phyloP scores from a whole-genome alignment of 108 stramenopile species.

The Aurantiochytrium sp. region DNA sequence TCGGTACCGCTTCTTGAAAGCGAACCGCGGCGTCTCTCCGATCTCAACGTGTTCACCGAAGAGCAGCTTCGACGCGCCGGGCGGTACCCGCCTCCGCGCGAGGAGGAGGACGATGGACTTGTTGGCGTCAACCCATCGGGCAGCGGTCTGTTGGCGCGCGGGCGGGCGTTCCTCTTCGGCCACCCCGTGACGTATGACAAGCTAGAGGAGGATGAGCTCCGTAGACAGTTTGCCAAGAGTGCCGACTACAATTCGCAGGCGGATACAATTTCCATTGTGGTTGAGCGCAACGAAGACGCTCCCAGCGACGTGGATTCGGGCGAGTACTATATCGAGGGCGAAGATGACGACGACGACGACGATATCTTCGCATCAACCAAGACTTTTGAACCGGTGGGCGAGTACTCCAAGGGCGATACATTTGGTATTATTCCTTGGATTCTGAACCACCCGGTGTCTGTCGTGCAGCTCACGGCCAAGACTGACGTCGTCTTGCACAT shows the following conservation, averaged over 20 bases:
- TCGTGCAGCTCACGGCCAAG: not conserved
- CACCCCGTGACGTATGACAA: not conserved
- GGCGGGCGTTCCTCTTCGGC: not conserved
- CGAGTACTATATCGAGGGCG: not conserved
- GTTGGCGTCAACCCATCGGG: not conserved
- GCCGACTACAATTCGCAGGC: not conserved
- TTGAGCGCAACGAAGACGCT: not conserved
- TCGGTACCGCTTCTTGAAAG: not conserved
- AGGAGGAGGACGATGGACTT: not conserved
- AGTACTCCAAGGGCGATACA: not conserved
- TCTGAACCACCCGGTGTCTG: not conserved
- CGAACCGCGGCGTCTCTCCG: not conserved
- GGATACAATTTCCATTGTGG: not conserved
- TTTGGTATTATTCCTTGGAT: constrained; percentile 10
- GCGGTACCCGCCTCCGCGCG: not conserved
- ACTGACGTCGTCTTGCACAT: not conserved
- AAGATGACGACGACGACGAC: not conserved
- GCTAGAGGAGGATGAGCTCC: not conserved
- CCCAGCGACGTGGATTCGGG: not conserved
- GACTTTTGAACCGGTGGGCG: not conserved
- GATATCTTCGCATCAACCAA: not conserved
- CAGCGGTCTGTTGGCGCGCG: not conserved
- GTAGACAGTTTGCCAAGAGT: not conserved
- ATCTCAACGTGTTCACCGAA: not conserved
- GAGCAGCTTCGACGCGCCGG: not conserved